A percentile compares a stretch with the other conserved stretches of the same genome.
phyloP scores from a whole-genome alignment of 768 basidiomycete species.

The Vararia minispora region DNA sequence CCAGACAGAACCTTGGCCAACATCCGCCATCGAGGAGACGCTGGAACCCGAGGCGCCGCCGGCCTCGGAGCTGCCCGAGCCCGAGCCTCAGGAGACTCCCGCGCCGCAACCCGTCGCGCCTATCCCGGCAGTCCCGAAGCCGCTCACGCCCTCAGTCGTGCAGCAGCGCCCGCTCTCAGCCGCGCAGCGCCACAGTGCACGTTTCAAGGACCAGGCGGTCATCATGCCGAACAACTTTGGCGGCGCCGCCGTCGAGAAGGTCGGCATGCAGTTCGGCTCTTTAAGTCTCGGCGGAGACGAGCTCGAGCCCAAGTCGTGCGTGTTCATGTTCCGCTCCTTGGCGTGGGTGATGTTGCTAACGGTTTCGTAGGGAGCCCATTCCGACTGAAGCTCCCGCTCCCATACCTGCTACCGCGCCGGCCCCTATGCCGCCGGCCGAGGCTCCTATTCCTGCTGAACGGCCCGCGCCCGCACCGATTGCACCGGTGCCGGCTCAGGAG shows the following conservation, averaged over 20 bases:
- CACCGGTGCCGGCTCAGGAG: conserved; percentile 9
- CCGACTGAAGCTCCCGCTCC: conserved; percentile 25
- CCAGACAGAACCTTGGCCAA: conserved; percentile 23
- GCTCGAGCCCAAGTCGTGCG: conserved; percentile 42
- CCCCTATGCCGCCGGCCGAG: conserved; percentile 8
- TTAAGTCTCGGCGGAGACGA: conserved; percentile 63
- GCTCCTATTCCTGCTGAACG: conserved; percentile 9
- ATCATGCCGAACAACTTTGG: conserved; percentile 65
- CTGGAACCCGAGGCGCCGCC: conserved; percentile 8
- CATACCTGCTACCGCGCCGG: conserved; percentile 19
- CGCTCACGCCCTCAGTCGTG: conserved; percentile 32
- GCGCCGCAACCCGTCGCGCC: conserved; percentile 16
- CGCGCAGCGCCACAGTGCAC: conserved; percentile 45
- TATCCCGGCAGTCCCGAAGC: conserved; percentile 22
- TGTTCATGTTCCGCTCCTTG: conserved; percentile 7
- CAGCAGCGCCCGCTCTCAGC: conserved; percentile 40
- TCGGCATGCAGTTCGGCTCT: conserved; percentile 88
- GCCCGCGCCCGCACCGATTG: conserved; percentile 16
- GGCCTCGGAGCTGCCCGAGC: conserved; percentile 3
- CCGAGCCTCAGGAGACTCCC: conserved; percentile 5
- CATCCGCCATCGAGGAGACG: conserved; percentile 6
- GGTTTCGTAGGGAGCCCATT: conserved; percentile 16
- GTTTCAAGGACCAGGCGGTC: conserved; percentile 74
- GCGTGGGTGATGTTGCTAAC: neutral
- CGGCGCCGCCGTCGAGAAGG: conserved; percentile 54